Evolutionary conservation across 2,329 filamentous ascomycete species (phyloP), one percentile per base, ranked within the genome.

Genomic region (Byssothecium circinans): DNA sequence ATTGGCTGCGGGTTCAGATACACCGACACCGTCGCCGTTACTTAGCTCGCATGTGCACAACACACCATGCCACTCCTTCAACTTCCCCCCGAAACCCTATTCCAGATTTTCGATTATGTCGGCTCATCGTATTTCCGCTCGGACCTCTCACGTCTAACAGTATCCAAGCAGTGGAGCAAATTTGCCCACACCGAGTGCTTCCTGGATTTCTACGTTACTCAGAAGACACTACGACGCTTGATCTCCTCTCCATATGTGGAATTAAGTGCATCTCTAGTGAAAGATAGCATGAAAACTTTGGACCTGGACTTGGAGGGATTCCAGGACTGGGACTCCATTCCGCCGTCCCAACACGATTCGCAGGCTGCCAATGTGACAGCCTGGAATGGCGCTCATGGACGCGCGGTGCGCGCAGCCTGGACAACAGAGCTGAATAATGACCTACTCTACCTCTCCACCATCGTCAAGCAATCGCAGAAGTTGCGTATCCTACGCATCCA

Each of bases 131-230:
- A 61, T 50, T 57, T 56, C 48, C 53, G 55, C 46, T 52, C 41
- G 27, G 47, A 61, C 50, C 38, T 61, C 35, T 49, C 49, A 54
- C 52, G 52, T 47, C 51, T 61, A 37, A 51, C 49, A 46, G 50
- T 61, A 47, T 57, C 52, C 48, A 61, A 54, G 50, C 44, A 57
- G 53, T 61, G 56, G 56, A 45, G 35, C 47, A 42, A 44, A 53
- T 53, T 52, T 52, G 56, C 57, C 41, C 30, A 36, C 49, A 53
- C 49, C 22, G 50, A 53, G 37, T 61, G 52, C 50, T 58, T 57
- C 50, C 29, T 19, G 50, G 49, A 57, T 30, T 47, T 57, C 43
- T 41, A 56, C 41, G 32, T 58, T 48, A 48, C 50, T 49, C 54
- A 50, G 39, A 52, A 54, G 38, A 53, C 35, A 50, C 41, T 58